Evolutionary conservation across 352 stramenopile genomes (phyloP), one percentile per base, ranked within the genome.

Genomic region (Globisporangium barbulae): DNA sequence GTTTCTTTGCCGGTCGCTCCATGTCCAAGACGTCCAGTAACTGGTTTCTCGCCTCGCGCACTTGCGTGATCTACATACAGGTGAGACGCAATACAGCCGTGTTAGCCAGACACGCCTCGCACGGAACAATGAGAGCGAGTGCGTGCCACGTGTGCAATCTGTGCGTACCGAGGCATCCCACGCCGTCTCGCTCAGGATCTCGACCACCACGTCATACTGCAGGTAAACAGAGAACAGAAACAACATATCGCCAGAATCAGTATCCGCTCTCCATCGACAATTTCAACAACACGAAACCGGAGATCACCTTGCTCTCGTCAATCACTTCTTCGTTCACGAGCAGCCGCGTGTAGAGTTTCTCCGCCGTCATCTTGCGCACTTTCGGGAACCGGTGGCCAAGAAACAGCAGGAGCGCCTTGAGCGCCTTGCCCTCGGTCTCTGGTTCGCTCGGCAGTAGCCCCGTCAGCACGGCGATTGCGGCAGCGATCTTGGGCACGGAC

Each of bases 351-450:
- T 96, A 96, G 19, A 97, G 73, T 30, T 81, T 82, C 67, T 96
- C 85, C 2, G 89, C 89, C 15, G 84, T 89, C 19, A 89, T 41
- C 61, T 95, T 95, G 37, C 90, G 83, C 21, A 97, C 79, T 56
- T 85, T 91, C 0, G 90, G 90, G 59, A 94, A 97, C 7, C 85
- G 83, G 70, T 97, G 90, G 2, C 70, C 85, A 0, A 96, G 65
- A 54, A 94, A 92, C 52, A 94, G 44, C 25, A 93, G 58, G 10
- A 96, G 65, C 17, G 85, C 85, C 31, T 81, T 79, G n/a, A 96
- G 65, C 0, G 75, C 71, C 42, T 86, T 89, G 0, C 39, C 31
- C 61, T 92, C 74, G 0, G 81, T 89, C 19, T 83, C 66, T 3
- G 53, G 45, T 21, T 92, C 76, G 45, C 84, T 93, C 2, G 84